Conservation (phyloP, 371 early-diverging fungal species). For the Parasitella parasitica region DNA sequence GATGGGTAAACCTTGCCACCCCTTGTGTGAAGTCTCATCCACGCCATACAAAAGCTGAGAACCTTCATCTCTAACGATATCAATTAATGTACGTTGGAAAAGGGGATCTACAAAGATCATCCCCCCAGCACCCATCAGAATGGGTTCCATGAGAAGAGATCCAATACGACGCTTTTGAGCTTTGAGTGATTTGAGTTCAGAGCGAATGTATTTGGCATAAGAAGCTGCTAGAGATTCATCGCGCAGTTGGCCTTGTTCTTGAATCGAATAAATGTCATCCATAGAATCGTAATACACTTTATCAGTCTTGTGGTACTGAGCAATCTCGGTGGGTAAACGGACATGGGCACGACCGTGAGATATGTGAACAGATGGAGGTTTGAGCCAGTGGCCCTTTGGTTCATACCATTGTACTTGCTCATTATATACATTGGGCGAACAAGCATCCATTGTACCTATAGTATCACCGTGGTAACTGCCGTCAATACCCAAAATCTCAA, state of each 20-base stretch:
- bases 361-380: slow-evolving; percentile 68
- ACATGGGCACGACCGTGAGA: slow-evolving; percentile 61
- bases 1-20: slow-evolving; percentile 69
- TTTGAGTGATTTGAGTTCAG: slow-evolving; percentile 39
- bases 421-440: slow-evolving; percentile 76
- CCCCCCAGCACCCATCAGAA: slow-evolving; percentile 82
- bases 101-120: slow-evolving; percentile 85
- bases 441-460: slow-evolving; percentile 84
- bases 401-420: slow-evolving; percentile 77
- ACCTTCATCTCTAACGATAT: slow-evolving; percentile 57
- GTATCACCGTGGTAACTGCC: slow-evolving; percentile 88
- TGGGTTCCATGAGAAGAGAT: slow-evolving; percentile 76
- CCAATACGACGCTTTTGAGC: slow-evolving; percentile 64
- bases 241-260: slow-evolving; percentile 15
- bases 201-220: slow-evolving; percentile 54
- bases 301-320: slow-evolving; percentile 3
- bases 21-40: slow-evolving; percentile 9
- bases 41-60: slow-evolving; percentile 31
- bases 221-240: slow-evolving; percentile 30
- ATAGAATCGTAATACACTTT: slow-evolving; percentile 31
- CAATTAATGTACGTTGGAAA: slow-evolving; percentile 70
- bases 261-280: slow-evolving; percentile 37
- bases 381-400: slow-evolving; percentile 75
- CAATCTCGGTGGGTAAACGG: slow-evolving; percentile 34
- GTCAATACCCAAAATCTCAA: slow-evolving; percentile 70